These are phyloP conservation scores for Lasiosphaeriaceae sp. DNA, from an alignment of 495 filamentous ascomycete species.

Conservation along the genomic window DNA sequence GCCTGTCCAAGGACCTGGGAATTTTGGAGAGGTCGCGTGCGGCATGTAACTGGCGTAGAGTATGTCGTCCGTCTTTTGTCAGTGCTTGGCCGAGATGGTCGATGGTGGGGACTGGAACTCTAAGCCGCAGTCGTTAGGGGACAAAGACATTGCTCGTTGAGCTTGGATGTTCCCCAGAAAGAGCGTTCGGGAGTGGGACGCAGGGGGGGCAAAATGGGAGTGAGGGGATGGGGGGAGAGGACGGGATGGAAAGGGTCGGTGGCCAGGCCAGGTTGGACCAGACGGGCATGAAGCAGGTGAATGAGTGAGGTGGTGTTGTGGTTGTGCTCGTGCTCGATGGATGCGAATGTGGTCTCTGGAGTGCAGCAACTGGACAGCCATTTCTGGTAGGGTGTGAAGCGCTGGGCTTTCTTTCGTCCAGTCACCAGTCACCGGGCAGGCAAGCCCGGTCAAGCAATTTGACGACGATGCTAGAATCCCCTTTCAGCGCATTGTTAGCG, in stretches of 20 bases:
- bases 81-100: background rate
- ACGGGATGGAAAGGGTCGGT: no score
- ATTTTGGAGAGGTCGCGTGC: constrained; percentile 5
- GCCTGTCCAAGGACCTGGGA: constrained; percentile 2
- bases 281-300: no score
- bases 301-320: no score
- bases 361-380: constrained; percentile 6
- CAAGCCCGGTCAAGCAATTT: constrained; percentile 18
- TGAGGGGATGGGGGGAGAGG: no score
- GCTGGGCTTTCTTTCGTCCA: constrained; percentile 10
- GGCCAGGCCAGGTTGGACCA: no score
- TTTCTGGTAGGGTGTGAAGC: constrained; percentile 24
- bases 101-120: background rate
- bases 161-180: no score
- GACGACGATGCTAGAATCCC: constrained; percentile 17
- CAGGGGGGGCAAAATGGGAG: no score
- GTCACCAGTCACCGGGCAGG: constrained; percentile 17
- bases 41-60: no score
- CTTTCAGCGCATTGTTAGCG: constrained; percentile 14
- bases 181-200: no score
- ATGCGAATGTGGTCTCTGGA: no score
- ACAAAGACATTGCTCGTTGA: background rate
- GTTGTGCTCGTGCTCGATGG: no score
- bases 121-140: background rate
- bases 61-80: constrained; percentile 7